Evolutionary conservation across 805 yeast species (phyloP).

Genomic region (Yarrowia sp.): DNA sequence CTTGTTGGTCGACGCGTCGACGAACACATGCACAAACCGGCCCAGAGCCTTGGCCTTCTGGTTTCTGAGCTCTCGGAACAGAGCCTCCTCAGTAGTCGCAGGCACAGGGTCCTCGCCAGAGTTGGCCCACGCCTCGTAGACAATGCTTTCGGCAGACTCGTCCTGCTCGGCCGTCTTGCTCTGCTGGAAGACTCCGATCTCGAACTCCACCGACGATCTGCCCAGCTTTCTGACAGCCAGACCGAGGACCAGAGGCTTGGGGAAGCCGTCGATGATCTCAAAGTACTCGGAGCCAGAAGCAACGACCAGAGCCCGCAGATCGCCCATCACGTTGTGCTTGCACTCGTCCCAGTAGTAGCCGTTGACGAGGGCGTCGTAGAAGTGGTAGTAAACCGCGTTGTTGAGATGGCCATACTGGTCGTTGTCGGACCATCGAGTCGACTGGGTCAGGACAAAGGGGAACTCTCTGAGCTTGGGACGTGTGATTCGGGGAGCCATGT

Average conservation of each 20-base stretch:
- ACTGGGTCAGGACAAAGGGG: slow-evolving; percentile 28
- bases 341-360: slow-evolving; percentile 26
- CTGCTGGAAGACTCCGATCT: slow-evolving; percentile 36
- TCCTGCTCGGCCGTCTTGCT: slow-evolving; percentile 5
- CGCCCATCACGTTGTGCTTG: slow-evolving; percentile 31
- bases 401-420: slow-evolving; percentile 37
- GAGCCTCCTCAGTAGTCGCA: slow-evolving; percentile 26
- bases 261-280: slow-evolving; percentile 35
- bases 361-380: slow-evolving; percentile 29
- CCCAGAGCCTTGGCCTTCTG: slow-evolving; percentile 36
- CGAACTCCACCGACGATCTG: slow-evolving; percentile 35
- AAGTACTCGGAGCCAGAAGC: slow-evolving; percentile 35
- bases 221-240: slow-evolving; percentile 35
- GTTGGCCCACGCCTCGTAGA: slow-evolving; percentile 22
- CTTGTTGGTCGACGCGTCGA: slow-evolving; percentile 33
- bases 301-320: slow-evolving; percentile 31
- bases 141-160: slow-evolving; percentile 18
- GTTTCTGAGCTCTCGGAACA: slow-evolving; percentile 19
- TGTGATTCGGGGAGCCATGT: slow-evolving; percentile 5
- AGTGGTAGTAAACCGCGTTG: slow-evolving; percentile 35
- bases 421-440: slow-evolving; percentile 36
- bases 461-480: slow-evolving; percentile 30
- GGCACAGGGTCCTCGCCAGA: slow-evolving; percentile 28
- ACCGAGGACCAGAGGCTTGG: slow-evolving; percentile 35
- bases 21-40: slow-evolving; percentile 36